Conservation (phyloP, 75 land plant genomes). For the Pseudotsuga menziesii region DNA sequence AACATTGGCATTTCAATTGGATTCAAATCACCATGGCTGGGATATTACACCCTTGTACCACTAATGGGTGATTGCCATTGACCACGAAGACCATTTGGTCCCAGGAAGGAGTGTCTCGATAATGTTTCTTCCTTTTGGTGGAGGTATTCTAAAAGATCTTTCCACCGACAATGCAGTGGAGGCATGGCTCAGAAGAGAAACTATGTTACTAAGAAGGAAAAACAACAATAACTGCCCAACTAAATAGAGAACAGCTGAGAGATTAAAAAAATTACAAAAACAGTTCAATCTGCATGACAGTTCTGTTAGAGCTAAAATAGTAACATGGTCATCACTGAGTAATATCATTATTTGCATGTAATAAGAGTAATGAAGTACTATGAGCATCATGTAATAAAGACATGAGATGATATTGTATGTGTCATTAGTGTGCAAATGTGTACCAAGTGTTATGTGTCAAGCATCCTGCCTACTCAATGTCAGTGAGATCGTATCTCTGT, state of each 20-base stretch:
- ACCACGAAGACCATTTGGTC: constrained; percentile 62
- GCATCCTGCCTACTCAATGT: too few relatives aligned
- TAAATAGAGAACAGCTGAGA: background rate
- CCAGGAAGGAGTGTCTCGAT: constrained; percentile 85
- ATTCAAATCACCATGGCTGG: constrained; percentile 68
- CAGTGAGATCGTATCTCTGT: too few relatives aligned
- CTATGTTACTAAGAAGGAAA: background rate
- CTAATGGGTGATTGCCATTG: constrained; percentile 41
- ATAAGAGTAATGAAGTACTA: too few relatives aligned
- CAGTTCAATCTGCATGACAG: too few relatives aligned
- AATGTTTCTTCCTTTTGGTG: constrained; percentile 80
- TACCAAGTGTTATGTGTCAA: too few relatives aligned
- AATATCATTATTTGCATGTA: too few relatives aligned
- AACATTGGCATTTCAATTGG: constrained; percentile 86
- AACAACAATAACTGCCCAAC: background rate
- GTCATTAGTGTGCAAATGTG: too few relatives aligned
- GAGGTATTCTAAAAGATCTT: constrained; percentile 47
- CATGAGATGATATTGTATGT: too few relatives aligned
- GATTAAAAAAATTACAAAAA: background rate
- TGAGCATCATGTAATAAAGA: too few relatives aligned
- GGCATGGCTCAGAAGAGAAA: too few relatives aligned
- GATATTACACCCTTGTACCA: constrained; percentile 71
- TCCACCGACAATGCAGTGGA: background rate
- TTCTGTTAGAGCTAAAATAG: too few relatives aligned
- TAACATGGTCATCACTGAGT: too few relatives aligned